Evolutionary conservation across 1,139 yeast genomes (phyloP).

Genomic region (Meyerozyma athensensis): DNA sequence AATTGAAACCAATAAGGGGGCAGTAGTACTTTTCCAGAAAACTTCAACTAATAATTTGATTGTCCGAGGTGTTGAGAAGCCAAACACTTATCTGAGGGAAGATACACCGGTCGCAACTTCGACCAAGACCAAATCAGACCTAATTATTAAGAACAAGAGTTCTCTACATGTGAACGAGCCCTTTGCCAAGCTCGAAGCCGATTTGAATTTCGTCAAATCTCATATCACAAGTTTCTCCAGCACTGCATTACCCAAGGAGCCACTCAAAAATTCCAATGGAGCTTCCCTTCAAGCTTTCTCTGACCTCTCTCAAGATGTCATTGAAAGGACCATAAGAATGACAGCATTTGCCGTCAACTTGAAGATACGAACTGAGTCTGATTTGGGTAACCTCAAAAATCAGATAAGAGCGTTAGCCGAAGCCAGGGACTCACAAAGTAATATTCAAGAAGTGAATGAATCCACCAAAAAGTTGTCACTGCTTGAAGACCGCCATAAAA

Average conservation of each 20-base stretch:
- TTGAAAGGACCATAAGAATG: constrained; percentile 6
- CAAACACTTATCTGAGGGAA: constrained; percentile 13
- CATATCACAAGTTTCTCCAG: neutral
- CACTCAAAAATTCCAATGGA: neutral
- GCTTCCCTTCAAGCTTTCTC: neutral
- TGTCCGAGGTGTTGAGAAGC: constrained; percentile 7
- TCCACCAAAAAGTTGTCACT: constrained; percentile 6
- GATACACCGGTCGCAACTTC: constrained; percentile 7
- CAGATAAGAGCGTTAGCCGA: constrained; percentile 19
- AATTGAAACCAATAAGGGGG: neutral
- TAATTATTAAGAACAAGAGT: too few species aligned
- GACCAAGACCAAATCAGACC: too few species aligned
- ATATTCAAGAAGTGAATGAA: neutral
- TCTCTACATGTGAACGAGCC: too few species aligned
- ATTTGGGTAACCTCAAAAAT: constrained; percentile 19
- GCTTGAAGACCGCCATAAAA: constrained; percentile 18
- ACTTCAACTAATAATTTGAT: neutral
- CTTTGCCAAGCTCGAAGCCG: neutral
- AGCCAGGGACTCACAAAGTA: constrained; percentile 5
- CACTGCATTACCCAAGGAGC: neutral
- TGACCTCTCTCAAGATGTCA: neutral
- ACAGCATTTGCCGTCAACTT: constrained; percentile 21
- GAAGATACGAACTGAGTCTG: constrained; percentile 18
- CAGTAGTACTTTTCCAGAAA: neutral
- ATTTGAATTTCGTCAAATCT: neutral